Base-by-base conservation (phyloP, 805 yeast genomes). In the Hemisphaericaspora nanyangensis region DNA sequence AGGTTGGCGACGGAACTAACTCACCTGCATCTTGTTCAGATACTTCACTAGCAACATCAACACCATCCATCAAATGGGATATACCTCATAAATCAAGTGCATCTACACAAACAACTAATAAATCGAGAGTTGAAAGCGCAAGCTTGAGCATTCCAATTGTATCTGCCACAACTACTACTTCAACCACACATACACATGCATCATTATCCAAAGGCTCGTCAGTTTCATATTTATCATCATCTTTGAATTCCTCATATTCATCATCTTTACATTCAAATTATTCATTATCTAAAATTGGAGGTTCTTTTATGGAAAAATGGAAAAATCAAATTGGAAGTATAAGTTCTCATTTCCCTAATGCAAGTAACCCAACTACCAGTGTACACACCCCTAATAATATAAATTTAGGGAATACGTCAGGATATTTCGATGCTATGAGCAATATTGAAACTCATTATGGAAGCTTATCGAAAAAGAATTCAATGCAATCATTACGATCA, bases 241-340 rank as follows among this genome's bases (percentile, higher is more conserved):
- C 74, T 3, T 55, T 69, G 38, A 65, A 58, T 38, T 60, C 67
- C 3, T 65, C 72, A 2, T 37, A 54, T 24, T 50, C 61, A 6
- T 56, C 64, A 6, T 64, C 70, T 1, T 61, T 68, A 2, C 60
- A 66, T 1, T 64, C 70, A 3, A 63, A 63, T 37, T 67, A 61
- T 45, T 68, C 73, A 1, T 48, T 68, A 17, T 56, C 68, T 4
- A 65, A 67, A 39, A 42, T 68, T 18, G 72, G 74, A 1, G 62
- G 69, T 17, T 63, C 72, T 35, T 68, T 70, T 42, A 48, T 70
- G 47, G 77, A 70, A 7, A 68, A 65, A 46, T 70, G 77, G 76
- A 61, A 60, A 40, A 56, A 54, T 38, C 59, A 69, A 2, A 54
- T 63, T 25, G 53, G 52, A 4, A 38, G 51, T 42, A 32, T 48